These are phyloP conservation scores for Xerocomellus amylosporus DNA, from an alignment of 768 basidiomycete species.

Conservation along the genomic window DNA sequence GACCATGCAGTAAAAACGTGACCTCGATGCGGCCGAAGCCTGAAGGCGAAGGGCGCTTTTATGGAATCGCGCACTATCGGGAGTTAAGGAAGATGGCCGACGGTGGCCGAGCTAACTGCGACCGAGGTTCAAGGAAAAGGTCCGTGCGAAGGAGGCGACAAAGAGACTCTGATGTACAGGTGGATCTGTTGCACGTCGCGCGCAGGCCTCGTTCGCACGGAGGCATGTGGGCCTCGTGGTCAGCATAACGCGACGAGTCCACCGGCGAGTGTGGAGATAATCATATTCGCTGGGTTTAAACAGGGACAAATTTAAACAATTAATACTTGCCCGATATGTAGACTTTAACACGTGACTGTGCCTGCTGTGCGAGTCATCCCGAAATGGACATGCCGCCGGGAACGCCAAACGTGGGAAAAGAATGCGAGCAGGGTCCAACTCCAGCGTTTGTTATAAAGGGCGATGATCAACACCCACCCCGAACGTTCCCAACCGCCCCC, in stretches of 20 bases:
- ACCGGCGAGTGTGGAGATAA: constrained; percentile 14
- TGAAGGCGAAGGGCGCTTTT: too few species aligned
- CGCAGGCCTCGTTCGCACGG: background rate
- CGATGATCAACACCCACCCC: constrained; percentile 39
- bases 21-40: background rate
- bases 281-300: constrained; percentile 25
- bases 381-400: constrained; percentile 34
- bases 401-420: constrained; percentile 37
- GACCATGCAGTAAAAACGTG: background rate
- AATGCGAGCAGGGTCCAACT: constrained; percentile 34
- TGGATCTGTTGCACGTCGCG: background rate
- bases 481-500: constrained; percentile 37
- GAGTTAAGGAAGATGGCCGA: constrained; percentile 9
- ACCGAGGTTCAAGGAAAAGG: background rate
- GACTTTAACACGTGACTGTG: constrained; percentile 28
- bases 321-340: constrained; percentile 20
- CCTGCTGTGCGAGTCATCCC: constrained; percentile 23
- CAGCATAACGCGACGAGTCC: background rate
- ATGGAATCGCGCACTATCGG: background rate
- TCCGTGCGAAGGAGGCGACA: background rate
- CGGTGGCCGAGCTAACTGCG: background rate
- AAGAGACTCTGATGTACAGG: background rate
- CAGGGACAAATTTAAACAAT: constrained; percentile 10
- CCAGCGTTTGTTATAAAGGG: constrained; percentile 37
- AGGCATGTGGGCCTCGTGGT: constrained; percentile 5